Evolutionary conservation across 176 grass and related monocot species (phyloP), one percentile per base, ranked within the genome.

Genomic region (Oropetium thomaeum): DNA sequence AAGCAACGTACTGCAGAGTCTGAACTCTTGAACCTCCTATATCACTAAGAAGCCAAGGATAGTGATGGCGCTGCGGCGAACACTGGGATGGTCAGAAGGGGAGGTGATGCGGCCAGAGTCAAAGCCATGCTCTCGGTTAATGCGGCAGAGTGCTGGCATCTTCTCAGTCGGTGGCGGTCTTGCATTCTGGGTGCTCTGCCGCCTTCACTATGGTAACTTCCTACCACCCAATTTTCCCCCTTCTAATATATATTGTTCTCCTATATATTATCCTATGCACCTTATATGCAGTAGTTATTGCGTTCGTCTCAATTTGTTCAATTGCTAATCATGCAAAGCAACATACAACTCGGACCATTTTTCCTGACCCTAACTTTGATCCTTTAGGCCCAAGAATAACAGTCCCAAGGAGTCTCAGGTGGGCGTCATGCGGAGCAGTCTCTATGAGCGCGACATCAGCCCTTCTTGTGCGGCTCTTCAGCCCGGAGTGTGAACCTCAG

Each of bases 21-120:
- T 37, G 64, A 38, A 57, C 63, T 57, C 25, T 31, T 51, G 54
- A 70, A 62, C 32, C 26, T 33, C 8, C 71, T 41, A 39, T 33
- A 38, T 26, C 2, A 27, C 35, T 30, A 49, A 70, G 19, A 63
- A 77, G 32, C 54, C 13, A 82, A 67, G 41, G 19, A 77, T 16
- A 12, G 1, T 1, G 32, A 97, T 93, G 90, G 71, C 94, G 52
- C 59, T 98, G 8, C 62, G 91, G 1, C 76, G 26, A 47, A 31
- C 63, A 23, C 59, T 98, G 26, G 84, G 91, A 74, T 98, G 83
- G 91, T 98, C 95, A 23, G 81, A 97, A 23, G 91, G 95, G 35
- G 95, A 98, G 76, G 78, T 94, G 73, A 98, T 98, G 95, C 84
- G 91, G 49, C 82, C 91, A 23, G 91, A 94, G 53, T 78, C 89